Evolutionary conservation across 768 basidiomycete species (phyloP), one percentile per base, ranked within the genome.

Genomic region (Hydnum rufescens): DNA sequence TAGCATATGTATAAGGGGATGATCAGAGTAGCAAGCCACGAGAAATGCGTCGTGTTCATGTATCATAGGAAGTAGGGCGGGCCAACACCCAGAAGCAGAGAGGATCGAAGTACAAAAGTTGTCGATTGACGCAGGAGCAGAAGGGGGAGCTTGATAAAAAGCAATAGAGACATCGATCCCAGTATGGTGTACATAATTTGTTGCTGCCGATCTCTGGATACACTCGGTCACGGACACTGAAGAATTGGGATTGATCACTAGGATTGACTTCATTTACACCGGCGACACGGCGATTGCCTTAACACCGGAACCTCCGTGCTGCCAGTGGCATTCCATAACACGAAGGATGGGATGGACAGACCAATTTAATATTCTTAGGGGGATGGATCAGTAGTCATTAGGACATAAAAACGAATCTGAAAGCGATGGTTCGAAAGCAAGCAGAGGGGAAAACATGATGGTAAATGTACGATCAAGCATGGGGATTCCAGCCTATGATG

Each of bases 211-310:
- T 51, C 56, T 39, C 52, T 57, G 32, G 60, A 63, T 5, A 42
- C 59, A 22, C n/a, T 57, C 57, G 0, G 66, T 67, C 59, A 68
- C 65, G 2, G 60, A 58, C 29, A 30, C 16, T 5, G 64, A 61
- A 5, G 64, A 65, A 57, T 68, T 68, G 2, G 67, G 67, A 49
- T 67, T 67, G 55, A 64, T 54, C 42, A 67, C 50, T 23, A 67
- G 62, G 54, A 68, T 54, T 51, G 34, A 8, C 34, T 39, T 39
- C 34, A 39, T 39, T 19, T 8, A 8, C 34, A 39, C 8, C 8
- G 34, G 8, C 34, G n/a, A n/a, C n/a, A n/a, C n/a, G n/a, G n/a
- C n/a, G n/a, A n/a, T n/a, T n/a, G n/a, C n/a, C n/a, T n/a, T n/a
- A n/a, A n/a, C n/a, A n/a, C n/a, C n/a, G n/a, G n/a, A n/a, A n/a